phyloP scores from a whole-genome alignment of 1,284 basidiomycete genomes.

The Apiotrichum akiyoshidainum region DNA sequence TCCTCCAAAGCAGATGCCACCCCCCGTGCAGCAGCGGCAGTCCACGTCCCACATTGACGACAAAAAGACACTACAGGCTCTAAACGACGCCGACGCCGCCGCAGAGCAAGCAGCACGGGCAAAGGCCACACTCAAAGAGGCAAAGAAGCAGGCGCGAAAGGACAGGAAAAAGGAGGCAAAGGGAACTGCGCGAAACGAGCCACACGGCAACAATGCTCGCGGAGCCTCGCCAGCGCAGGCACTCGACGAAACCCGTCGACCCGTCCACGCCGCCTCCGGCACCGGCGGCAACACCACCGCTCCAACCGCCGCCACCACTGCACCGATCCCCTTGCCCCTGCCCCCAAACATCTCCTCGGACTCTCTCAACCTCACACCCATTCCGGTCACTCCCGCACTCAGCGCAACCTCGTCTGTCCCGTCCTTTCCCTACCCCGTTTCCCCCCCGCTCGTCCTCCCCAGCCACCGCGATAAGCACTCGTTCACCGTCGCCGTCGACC shows the following conservation, averaged over 20 bases:
- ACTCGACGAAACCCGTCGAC: too few species aligned
- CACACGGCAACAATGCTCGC: too few species aligned
- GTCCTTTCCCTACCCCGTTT: background rate
- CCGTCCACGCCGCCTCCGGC: background rate
- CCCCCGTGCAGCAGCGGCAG: too few species aligned
- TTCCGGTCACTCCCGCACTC: background rate
- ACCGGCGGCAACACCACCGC: background rate
- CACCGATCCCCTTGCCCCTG: background rate
- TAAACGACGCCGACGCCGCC: background rate
- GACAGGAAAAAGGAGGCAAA: slow-evolving; percentile 1
- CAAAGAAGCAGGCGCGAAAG: slow-evolving; percentile 3
- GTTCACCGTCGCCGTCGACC: background rate
- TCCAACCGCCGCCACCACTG: background rate
- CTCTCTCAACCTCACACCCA: background rate
- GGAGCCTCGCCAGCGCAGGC: too few species aligned
- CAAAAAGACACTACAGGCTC: background rate
- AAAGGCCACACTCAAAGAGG: slow-evolving; percentile 4
- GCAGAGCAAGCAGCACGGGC: background rate
- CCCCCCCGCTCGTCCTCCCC: background rate
- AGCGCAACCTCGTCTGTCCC: background rate
- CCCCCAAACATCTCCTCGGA: background rate
- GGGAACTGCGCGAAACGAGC: background rate
- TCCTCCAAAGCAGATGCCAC: too few species aligned
- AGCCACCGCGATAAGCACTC: background rate
- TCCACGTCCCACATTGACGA: background rate